Base-by-base conservation (phyloP, 2,329 filamentous ascomycete species). In the Didymosphaeria variabile region DNA sequence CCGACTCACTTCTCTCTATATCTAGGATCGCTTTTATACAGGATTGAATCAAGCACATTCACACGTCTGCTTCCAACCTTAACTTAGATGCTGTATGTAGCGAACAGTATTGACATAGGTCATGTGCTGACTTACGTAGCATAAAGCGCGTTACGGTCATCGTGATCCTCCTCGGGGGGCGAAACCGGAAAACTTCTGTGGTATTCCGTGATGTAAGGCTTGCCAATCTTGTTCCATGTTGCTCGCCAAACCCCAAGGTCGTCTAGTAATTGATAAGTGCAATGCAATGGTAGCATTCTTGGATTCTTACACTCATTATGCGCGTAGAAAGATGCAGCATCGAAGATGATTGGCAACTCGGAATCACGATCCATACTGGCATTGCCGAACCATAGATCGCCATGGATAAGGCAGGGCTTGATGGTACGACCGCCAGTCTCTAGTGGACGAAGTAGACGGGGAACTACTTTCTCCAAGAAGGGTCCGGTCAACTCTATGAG, bases 341-440 rank as follows among this genome's bases (percentile, higher is more conserved):
- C 61, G 34, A 66, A 66, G 1, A 60, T 51, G 23, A 63, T 38
- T n/a, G 58, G 46, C 13, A 47, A 26, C 12, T 51, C 50, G 12
- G 57, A 45, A 4, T 40, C 50, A 3, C 29, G 21, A 42, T 57
- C 45, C 15, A 26, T 44, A 17, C 52, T 47, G 5, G 47, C 46
- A 52, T 78, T 79, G 4, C 72, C 74, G 53, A 69, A 53, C 74
- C 75, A 78, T 1, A 78, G 38, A 55, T 78, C 71, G 2, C 72
- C 70, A 57, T 78, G 75, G 2, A 75, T 57, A 7, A 78, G 64
- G 7, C 57, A 59, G 1, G 74, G 75, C 38, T 70, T 65, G 9
- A 77, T 64, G 9, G 34, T 55, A 29, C 67, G 58, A 1, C 74
- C 75, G 1, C 62, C 69, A 3, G 60, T 72, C 56, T 79, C 66